A percentile compares a stretch with the other conserved stretches of the same genome.
Evolutionary conservation across 2,329 filamentous ascomycete species (phyloP).

Genomic region (Aspergillus sp.): DNA sequence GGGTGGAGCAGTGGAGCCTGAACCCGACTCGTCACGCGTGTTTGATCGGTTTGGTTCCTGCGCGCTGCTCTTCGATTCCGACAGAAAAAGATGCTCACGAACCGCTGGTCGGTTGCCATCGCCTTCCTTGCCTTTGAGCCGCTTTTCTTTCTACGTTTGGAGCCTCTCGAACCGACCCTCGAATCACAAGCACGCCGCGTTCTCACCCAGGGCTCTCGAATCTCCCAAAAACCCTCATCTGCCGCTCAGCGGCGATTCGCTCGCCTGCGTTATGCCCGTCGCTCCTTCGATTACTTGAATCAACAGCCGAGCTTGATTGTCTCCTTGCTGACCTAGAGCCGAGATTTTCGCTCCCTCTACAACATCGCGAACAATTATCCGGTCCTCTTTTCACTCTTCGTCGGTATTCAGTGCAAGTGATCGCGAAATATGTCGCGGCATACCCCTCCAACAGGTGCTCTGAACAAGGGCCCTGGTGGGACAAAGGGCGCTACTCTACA

Average conservation of each 20-base stretch:
- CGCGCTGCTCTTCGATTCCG: slow-evolving; percentile 8
- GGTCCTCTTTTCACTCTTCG: neutral
- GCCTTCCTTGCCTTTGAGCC: neutral
- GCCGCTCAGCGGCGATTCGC: slow-evolving; percentile 4
- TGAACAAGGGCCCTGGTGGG: slow-evolving; percentile 16
- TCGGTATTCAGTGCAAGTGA: neutral
- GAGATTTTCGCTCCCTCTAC: neutral
- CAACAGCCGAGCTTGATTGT: neutral
- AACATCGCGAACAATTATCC: neutral
- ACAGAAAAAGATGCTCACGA: slow-evolving; percentile 23
- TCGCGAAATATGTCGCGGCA: slow-evolving; percentile 22
- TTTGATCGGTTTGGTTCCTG: slow-evolving; percentile 28
- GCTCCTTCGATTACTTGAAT: slow-evolving; percentile 12
- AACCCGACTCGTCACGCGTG: slow-evolving; percentile 12
- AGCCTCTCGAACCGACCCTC: neutral
- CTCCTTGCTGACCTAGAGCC: neutral
- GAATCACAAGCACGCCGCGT: neutral
- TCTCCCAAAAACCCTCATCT: neutral
- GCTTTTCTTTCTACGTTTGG: slow-evolving; percentile 3
- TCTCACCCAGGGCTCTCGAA: neutral
- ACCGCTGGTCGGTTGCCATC: slow-evolving; percentile 14
- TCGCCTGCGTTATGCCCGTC: slow-evolving; percentile 8
- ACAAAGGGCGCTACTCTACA: slow-evolving; percentile 17
- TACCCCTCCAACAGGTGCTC: slow-evolving; percentile 16
- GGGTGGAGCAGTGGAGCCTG: neutral